These are phyloP conservation scores for Aureobasidium namibiae DNA, from an alignment of 2,329 filamentous ascomycete species.

Conservation along the genomic window DNA sequence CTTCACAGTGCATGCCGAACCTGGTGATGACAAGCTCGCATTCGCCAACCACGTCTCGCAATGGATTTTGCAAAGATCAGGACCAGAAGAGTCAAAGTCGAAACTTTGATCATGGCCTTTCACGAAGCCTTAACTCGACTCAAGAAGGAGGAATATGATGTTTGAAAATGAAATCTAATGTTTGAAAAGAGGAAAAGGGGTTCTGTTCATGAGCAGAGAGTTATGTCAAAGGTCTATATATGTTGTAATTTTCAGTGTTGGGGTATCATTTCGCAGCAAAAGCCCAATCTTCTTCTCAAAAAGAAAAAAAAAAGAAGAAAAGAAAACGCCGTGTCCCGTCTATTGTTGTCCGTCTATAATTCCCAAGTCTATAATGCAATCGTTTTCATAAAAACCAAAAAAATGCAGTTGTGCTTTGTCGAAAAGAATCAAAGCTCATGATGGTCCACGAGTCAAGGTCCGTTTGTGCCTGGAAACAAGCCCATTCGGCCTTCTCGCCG, in stretches of 20 bases:
- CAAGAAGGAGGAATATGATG: too few species aligned
- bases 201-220: constrained; percentile 4
- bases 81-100: background rate
- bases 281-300: background rate
- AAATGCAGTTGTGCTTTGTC: background rate
- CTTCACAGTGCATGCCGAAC: constrained; percentile 26
- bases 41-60: constrained; percentile 26
- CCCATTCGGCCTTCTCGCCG: background rate
- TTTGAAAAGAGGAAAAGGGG: background rate
- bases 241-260: background rate
- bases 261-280: constrained; percentile 4
- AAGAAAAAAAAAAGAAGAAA: too few species aligned
- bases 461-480: background rate
- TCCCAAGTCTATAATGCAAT: background rate
- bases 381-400: background rate
- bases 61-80: constrained; percentile 25
- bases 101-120: constrained; percentile 5
- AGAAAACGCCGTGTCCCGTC: background rate
- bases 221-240: background rate
- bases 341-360: too few species aligned
- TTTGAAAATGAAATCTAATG: too few species aligned
- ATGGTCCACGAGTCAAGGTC: background rate
- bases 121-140: too few species aligned
- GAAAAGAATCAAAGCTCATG: background rate
- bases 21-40: constrained; percentile 26